Conservation (phyloP, 2,329 filamentous ascomycete species). For the Cryphonectria nitschkei region DNA sequence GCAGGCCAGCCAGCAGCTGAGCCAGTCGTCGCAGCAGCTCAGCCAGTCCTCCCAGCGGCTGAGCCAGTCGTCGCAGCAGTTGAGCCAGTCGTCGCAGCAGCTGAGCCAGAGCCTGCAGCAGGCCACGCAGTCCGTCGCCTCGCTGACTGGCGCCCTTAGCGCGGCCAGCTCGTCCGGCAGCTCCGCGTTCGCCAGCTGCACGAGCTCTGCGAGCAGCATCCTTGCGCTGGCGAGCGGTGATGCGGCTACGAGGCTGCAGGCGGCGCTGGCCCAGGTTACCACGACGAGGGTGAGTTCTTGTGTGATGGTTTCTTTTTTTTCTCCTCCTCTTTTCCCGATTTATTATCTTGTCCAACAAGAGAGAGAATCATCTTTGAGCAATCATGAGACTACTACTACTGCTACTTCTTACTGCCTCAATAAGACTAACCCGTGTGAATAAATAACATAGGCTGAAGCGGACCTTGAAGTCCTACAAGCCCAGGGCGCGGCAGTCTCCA, state of each 20-base stretch:
- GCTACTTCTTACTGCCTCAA: too few species aligned
- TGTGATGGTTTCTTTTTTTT: not conserved
- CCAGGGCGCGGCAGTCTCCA: slow-evolving; percentile 44
- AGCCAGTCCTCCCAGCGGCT: slow-evolving; percentile 38
- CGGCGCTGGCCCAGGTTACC: slow-evolving; percentile 39
- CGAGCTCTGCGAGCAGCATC: slow-evolving; percentile 35
- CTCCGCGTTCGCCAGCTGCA: slow-evolving; percentile 35
- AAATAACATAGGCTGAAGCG: slow-evolving; percentile 35
- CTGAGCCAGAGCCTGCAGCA: slow-evolving; percentile 33
- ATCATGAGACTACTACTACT: too few species aligned
- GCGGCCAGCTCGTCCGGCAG: slow-evolving; percentile 36
- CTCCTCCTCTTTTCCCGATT: not conserved
- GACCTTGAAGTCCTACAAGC: slow-evolving; percentile 38
- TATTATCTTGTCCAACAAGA: too few species aligned
- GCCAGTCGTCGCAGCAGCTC: slow-evolving; percentile 36
- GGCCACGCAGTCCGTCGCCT: slow-evolving; percentile 33
- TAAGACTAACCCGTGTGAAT: too few species aligned
- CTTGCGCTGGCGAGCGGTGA: slow-evolving; percentile 35
- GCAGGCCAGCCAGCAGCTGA: slow-evolving; percentile 40
- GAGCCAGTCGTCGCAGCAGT: slow-evolving; percentile 38
- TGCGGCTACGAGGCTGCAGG: slow-evolving; percentile 35
- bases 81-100: slow-evolving; percentile 36
- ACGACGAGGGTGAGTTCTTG: slow-evolving; percentile 35
- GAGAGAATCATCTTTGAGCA: too few species aligned
- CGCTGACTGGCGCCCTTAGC: slow-evolving; percentile 34